These are phyloP conservation scores for Globisporangium cystogenes DNA, from an alignment of 352 stramenopile species.

Conservation along the genomic window DNA sequence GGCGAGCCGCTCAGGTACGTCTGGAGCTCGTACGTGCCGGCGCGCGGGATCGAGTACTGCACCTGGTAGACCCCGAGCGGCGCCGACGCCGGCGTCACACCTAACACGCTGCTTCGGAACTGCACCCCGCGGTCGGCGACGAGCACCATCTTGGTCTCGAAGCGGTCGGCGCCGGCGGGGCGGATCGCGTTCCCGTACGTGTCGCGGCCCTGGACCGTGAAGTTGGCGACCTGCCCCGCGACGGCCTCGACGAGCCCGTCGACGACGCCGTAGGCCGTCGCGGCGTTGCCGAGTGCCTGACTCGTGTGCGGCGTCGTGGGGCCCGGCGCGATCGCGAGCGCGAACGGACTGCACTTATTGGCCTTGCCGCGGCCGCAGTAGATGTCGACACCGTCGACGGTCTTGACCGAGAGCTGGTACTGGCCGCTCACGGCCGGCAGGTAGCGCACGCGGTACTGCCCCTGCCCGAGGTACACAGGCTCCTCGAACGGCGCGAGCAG, in stretches of 20 bases:
- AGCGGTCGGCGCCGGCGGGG: constrained; percentile 51
- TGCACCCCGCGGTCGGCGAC: constrained; percentile 43
- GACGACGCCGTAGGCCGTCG: constrained; percentile 54
- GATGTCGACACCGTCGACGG: constrained; percentile 90
- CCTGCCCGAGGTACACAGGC: constrained; percentile 86
- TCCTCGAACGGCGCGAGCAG: constrained; percentile 56
- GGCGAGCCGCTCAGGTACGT: constrained; percentile 76
- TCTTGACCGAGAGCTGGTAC: constrained; percentile 91
- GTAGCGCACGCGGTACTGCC: constrained; percentile 91
- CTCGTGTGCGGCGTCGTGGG: constrained; percentile 85
- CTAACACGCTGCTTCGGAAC: constrained; percentile 78
- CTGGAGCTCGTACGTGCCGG: constrained; percentile 84
- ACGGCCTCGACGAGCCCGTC: constrained; percentile 90
- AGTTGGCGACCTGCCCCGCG: constrained; percentile 88
- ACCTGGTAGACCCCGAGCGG: constrained; percentile 86
- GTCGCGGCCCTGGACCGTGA: constrained; percentile 95
- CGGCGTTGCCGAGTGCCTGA: constrained; percentile 73
- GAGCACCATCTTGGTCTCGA: constrained; percentile 86
- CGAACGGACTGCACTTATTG: constrained; percentile 94
- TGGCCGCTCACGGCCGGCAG: constrained; percentile 69
- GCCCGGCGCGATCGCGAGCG: constrained; percentile 82
- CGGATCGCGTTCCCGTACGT: constrained; percentile 85
- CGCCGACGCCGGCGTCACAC: constrained; percentile 16
- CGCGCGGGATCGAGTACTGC: constrained; percentile 91
- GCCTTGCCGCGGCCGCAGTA: constrained; percentile 90